Evolutionary conservation across 2,329 filamentous ascomycete genomes (phyloP).

Genomic region (Trichoderma sp.): DNA sequence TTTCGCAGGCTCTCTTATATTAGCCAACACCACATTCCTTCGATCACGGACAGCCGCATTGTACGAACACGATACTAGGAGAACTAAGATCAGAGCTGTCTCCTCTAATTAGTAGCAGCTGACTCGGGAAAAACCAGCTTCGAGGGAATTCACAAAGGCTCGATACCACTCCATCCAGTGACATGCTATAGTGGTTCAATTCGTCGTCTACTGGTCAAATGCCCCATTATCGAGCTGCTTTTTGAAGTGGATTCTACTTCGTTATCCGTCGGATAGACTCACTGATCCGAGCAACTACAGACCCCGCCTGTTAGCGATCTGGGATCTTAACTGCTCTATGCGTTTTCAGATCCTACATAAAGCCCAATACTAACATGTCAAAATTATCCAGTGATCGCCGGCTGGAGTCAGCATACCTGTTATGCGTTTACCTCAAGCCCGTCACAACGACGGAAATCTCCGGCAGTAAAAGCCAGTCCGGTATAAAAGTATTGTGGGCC

Average conservation of each 20-base stretch:
- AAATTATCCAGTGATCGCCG: neutral
- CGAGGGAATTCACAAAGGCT: neutral
- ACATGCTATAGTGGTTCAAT: neutral
- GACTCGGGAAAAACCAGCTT: constrained; percentile 2
- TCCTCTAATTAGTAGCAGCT: neutral
- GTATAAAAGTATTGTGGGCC: too few species aligned
- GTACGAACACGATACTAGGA: neutral
- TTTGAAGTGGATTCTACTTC: neutral
- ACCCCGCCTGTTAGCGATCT: neutral
- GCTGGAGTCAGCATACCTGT: neutral
- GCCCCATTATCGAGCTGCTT: neutral
- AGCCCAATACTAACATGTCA: neutral
- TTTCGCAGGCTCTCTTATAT: neutral
- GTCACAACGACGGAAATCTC: neutral
- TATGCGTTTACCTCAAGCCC: neutral
- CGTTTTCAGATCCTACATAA: neutral
- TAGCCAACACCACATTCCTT: neutral
- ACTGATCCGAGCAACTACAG: neutral
- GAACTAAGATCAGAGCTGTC: neutral
- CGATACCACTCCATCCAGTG: neutral
- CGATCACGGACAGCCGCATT: neutral
- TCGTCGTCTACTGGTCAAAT: neutral
- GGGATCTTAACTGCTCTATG: neutral
- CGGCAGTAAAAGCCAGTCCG: too few species aligned
- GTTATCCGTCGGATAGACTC: constrained; percentile 4